Evolutionary conservation across 2,329 filamentous ascomycete species (phyloP), one percentile per base, ranked within the genome.

Genomic region (Scortechinia acanthostroma): DNA sequence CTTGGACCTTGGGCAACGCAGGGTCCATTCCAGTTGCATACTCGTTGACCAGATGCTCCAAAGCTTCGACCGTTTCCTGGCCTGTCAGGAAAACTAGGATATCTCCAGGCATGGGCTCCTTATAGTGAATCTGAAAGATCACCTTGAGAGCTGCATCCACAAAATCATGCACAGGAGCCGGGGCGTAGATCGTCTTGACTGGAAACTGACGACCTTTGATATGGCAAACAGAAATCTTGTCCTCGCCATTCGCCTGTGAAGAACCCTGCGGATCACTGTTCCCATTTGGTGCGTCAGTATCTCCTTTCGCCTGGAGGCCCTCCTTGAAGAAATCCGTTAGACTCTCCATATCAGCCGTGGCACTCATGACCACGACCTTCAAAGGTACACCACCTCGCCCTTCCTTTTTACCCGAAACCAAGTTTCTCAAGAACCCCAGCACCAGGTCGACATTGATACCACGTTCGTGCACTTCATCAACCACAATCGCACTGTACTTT

Each of bases 381-480:
- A 90, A 96, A 64, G 89, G 95, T 58, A 98, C 78, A 43, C 98
- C 83, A 50, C 97, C 86, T 17, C 90, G 80, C 44, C 97, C 65
- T 47, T 96, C 91, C 4, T 85, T 77, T 37, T 93, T 75, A 56
- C 80, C 85, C 60, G 80, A 88, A 45, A 80, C 69, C 43, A 98
- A 91, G 62, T 97, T 97, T 61, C 95, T 96, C 30, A 98, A 64
- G 14, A 97, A 69, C 0, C 93, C 91, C 3, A 98, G 75, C 4
- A 97, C 71, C 13, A 98, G 79, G 58, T 98, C 93, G 1, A 91
- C 95, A 60, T 88, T 94, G 48, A 97, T 76, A 43, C 90, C 95
- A 45, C 93, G 76, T 64, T 97, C 91, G 59, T 98, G 93, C 4
- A 91, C 93, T 65, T 97, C 91, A 58, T 98, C 93, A 4, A 98